A percentile compares a stretch with the other conserved stretches of the same genome.
These are phyloP conservation scores for Trametes versicolor DNA, from an alignment of 1,284 basidiomycete genomes.

Conservation along the genomic window DNA sequence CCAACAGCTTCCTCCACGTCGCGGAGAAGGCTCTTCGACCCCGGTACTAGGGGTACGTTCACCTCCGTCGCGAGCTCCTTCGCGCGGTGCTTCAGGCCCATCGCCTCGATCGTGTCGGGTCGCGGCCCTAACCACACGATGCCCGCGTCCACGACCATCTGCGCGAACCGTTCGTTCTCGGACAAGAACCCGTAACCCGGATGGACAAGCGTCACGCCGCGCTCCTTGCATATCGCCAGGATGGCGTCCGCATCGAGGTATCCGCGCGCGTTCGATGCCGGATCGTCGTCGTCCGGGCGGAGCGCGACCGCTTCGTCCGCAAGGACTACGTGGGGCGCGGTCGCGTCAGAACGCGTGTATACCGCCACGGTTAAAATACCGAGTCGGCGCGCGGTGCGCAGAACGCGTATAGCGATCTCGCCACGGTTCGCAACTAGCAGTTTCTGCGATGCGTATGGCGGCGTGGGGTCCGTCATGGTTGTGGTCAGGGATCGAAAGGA, in stretches of 20 bases:
- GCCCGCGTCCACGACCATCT: slow-evolving; percentile 54
- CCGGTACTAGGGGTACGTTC: slow-evolving; percentile 65
- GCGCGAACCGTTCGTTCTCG: slow-evolving; percentile 70
- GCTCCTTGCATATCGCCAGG: slow-evolving; percentile 54
- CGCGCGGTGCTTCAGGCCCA: slow-evolving; percentile 75
- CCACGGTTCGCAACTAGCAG: slow-evolving; percentile 60
- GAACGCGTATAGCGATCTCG: slow-evolving; percentile 64
- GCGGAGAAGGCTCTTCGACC: slow-evolving; percentile 58
- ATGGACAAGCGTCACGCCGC: slow-evolving; percentile 64
- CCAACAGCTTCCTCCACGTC: slow-evolving; percentile 55
- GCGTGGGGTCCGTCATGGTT: background rate
- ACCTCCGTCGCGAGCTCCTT: slow-evolving; percentile 58
- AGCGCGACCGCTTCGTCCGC: slow-evolving; percentile 60
- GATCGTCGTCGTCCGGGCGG: slow-evolving; percentile 34
- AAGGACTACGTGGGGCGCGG: slow-evolving; percentile 61
- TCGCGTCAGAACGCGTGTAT: slow-evolving; percentile 63
- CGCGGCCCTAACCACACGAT: slow-evolving; percentile 71
- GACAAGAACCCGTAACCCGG: slow-evolving; percentile 78
- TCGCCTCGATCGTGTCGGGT: slow-evolving; percentile 58
- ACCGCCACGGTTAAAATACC: slow-evolving; percentile 60
- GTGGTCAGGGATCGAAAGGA: background rate
- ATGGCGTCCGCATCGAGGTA: slow-evolving; percentile 57
- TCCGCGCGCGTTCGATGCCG: slow-evolving; percentile 40
- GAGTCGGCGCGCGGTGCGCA: slow-evolving; percentile 61
- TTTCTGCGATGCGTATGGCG: slow-evolving; percentile 41